Evolutionary conservation across 2,329 filamentous ascomycete genomes (phyloP).

Genomic region (Tolypocladium endophyticum): DNA sequence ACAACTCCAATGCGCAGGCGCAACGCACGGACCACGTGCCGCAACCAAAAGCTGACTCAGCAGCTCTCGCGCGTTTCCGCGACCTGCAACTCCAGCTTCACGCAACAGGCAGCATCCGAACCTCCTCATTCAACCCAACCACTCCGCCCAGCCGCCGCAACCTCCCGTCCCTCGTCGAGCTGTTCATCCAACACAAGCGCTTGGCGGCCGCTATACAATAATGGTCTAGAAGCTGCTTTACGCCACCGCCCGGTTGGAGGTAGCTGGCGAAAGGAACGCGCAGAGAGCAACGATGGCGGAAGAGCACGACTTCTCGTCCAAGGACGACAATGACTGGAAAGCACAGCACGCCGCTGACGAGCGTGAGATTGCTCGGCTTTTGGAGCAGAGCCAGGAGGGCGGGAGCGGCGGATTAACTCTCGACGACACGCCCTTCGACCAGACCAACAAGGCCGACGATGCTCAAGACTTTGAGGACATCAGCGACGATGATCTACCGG

Average conservation of each 20-base stretch:
- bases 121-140: neutral
- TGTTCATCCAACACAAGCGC: neutral
- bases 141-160: neutral
- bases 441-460: constrained; percentile 78
- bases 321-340: constrained; percentile 25
- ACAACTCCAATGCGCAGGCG: too few relatives aligned
- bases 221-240: neutral
- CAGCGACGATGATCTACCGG: constrained; percentile 80
- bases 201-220: neutral
- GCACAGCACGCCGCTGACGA: constrained; percentile 39
- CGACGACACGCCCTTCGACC: constrained; percentile 41
- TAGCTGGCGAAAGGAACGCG: constrained; percentile 3
- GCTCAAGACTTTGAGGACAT: constrained; percentile 88
- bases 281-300: constrained; percentile 19
- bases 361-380: constrained; percentile 31
- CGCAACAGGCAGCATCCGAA: neutral
- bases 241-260: neutral
- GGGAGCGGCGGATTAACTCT: constrained; percentile 29
- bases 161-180: neutral
- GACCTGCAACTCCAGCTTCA: neutral
- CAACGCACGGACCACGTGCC: neutral
- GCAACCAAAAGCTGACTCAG: neutral
- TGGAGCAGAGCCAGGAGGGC: constrained; percentile 31
- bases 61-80: neutral
- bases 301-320: constrained; percentile 21